Evolutionary conservation across 1,284 basidiomycete genomes (phyloP), one percentile per base, ranked within the genome.

Genomic region (Pseudomicrostroma phylloplanum): DNA sequence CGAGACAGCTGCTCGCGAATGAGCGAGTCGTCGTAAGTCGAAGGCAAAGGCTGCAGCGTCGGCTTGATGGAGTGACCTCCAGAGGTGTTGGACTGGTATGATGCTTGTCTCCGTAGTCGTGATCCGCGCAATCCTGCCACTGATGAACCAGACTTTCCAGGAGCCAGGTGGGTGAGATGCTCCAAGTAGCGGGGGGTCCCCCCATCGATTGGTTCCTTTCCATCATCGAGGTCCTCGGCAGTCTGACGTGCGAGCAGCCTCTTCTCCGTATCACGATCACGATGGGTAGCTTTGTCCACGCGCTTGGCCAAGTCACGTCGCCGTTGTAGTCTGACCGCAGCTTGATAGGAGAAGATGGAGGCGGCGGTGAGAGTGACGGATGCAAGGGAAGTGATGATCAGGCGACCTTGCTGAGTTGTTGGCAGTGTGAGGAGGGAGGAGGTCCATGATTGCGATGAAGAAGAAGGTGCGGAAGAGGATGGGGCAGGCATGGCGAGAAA

Each of bases 1-100:
- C 96, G 83, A 6, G 92, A 89, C 43, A 98, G 84, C 80, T 96
- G 88, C 74, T 80, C 81, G 43, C 74, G 68, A 40, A 81, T 74
- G 23, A 81, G 74, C 15, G 71, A 69, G 61, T 81, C 79, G 57
- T 80, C 78, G 61, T 71, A 72, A n/a, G 57, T 8, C 4, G 57
- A 54, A n/a, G 36, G 60, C 19, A 36, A 23, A 40, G 46, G 23
- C 19, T 23, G 11, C 19, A 36, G n/a, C 30, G 30, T 36, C 9
- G 30, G 30, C 6, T 40, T n/a, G 13, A 42, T 30, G 6, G 48
- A 8, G 40, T 12, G 13, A 1, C 17, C 12, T 13, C 21, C 40
- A 12, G 41, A 23, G 6, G 43, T 8, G 6, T 19, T 21, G 40
- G 21, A 19, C 26, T 13, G n/a, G 55, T 21, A 55, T 39, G 61